Evolutionary conservation across 139 green algal species (phyloP).

Genomic region (Chlamydomonas sp.): DNA sequence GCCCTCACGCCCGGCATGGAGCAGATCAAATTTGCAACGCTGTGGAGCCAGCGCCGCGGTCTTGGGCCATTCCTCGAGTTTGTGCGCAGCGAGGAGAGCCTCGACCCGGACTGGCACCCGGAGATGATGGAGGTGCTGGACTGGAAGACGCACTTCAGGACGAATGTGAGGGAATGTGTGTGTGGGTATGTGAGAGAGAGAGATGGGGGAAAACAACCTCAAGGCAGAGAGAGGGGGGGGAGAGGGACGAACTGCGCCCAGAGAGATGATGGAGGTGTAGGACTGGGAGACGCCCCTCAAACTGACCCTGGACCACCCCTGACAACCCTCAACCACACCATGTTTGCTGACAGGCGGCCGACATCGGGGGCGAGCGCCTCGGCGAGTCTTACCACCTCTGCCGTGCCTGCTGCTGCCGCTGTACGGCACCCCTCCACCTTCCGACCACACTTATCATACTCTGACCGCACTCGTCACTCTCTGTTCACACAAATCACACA

Average conservation of each 20-base stretch:
- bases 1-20: slow-evolving; percentile 49
- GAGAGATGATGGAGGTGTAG: background rate
- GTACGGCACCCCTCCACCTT: too few species aligned
- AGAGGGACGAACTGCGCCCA: background rate
- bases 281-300: background rate
- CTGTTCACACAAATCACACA: too few species aligned
- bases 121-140: slow-evolving; percentile 43
- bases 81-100: slow-evolving; percentile 16
- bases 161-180: too few species aligned
- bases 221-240: too few species aligned
- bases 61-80: slow-evolving; percentile 46
- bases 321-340: too few species aligned
- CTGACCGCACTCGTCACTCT: too few species aligned
- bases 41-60: slow-evolving; percentile 36
- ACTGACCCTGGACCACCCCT: too few species aligned
- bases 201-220: too few species aligned
- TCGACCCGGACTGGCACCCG: slow-evolving; percentile 33
- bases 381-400: slow-evolving; percentile 47
- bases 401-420: slow-evolving; percentile 41
- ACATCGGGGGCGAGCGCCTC: slow-evolving; percentile 28
- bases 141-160: slow-evolving; percentile 39
- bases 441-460: too few species aligned
- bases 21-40: slow-evolving; percentile 31
- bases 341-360: slow-evolving; percentile 41
- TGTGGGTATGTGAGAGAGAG: too few species aligned